These are phyloP conservation scores for Boletus sp. DNA, from an alignment of 768 basidiomycete species.

Conservation along the genomic window DNA sequence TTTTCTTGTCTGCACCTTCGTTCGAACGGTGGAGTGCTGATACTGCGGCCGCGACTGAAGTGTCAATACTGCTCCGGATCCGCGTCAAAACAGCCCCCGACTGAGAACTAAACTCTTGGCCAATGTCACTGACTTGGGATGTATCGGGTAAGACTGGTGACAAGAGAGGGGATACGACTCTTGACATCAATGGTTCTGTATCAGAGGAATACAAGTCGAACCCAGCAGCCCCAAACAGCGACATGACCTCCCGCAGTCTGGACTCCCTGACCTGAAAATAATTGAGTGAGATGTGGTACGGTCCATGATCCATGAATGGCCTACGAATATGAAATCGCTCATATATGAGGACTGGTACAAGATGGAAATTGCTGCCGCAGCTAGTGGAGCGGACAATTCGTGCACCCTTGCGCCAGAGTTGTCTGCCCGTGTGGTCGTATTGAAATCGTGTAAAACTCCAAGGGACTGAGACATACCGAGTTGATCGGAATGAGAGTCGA, in stretches of 20 bases:
- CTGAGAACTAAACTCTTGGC: conserved; percentile 30
- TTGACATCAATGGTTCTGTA: conserved; percentile 33
- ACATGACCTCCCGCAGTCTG: conserved; percentile 59
- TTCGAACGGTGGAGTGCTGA: conserved; percentile 7
- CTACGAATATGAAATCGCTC: conserved; percentile 79
- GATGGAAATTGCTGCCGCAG: conserved; percentile 75
- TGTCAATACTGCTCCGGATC: conserved; percentile 39
- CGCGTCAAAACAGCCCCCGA: conserved; percentile 49
- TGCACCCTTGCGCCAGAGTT: conserved; percentile 69
- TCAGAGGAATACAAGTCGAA: conserved; percentile 61
- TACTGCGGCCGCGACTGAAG: conserved; percentile 18
- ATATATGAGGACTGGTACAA: conserved; percentile 80
- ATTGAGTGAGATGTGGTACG: not conserved
- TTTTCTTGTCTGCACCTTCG: conserved; percentile 2
- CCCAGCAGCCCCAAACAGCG: conserved; percentile 55
- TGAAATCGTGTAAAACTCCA: conserved; percentile 1
- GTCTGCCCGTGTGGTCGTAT: conserved; percentile 36
- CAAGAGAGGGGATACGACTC: conserved; percentile 30
- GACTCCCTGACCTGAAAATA: conserved; percentile 58
- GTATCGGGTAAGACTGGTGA: conserved; percentile 32
- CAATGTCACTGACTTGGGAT: conserved; percentile 28
- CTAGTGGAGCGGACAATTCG: conserved; percentile 73
- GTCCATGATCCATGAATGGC: conserved; percentile 22
- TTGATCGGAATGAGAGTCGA: conserved; percentile 73
- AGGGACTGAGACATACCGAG: conserved; percentile 44